These are phyloP conservation scores for Vigna reflexopilosa DNA, from an alignment of 306 rosid genomes.

Conservation along the genomic window DNA sequence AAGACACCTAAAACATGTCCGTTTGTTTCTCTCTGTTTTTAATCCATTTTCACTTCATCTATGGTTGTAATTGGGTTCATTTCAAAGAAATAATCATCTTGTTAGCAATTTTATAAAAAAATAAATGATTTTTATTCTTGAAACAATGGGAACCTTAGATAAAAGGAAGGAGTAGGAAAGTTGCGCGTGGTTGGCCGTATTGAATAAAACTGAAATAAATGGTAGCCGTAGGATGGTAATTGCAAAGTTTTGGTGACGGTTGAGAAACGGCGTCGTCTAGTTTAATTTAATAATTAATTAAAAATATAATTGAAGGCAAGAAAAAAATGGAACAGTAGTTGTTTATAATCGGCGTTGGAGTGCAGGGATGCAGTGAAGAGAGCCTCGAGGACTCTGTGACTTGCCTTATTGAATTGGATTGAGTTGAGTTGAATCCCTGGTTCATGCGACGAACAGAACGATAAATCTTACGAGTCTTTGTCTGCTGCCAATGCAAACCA, in stretches of 20 bases:
- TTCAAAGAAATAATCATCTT: too few species aligned
- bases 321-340: background rate
- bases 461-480: background rate
- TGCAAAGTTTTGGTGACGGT: background rate
- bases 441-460: background rate
- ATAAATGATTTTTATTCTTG: background rate
- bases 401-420: background rate
- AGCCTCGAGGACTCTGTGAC: background rate
- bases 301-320: too few species aligned
- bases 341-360: background rate
- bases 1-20: too few species aligned
- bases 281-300: background rate
- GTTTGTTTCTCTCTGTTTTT: too few species aligned
- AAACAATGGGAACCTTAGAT: background rate
- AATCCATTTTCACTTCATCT: too few species aligned
- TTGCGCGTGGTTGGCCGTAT: background rate
- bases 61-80: too few species aligned
- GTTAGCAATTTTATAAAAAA: too few species aligned
- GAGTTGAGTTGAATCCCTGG: background rate
- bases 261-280: background rate
- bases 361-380: background rate
- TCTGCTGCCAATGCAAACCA: slow-evolving; percentile 12
- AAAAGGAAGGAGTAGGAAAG: background rate
- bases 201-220: background rate
- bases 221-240: background rate